Percentiles rank a stretch among this genome's conserved stretches.
These are phyloP conservation scores for Nissolia schottii DNA, from an alignment of 306 rosid species.

Conservation along the genomic window DNA sequence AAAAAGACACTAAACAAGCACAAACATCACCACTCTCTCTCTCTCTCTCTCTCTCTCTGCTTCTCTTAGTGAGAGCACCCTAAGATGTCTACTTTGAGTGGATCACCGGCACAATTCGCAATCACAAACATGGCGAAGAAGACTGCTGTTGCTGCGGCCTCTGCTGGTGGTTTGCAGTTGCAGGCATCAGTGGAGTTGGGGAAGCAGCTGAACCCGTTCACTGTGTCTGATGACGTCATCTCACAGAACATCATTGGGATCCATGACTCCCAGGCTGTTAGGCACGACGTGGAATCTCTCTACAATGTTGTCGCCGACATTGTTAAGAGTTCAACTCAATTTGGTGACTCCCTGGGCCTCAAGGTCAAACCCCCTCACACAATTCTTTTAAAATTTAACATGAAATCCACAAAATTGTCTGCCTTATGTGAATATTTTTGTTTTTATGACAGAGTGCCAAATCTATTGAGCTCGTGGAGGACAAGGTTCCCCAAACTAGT, in stretches of 20 bases:
- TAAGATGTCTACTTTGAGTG: no score
- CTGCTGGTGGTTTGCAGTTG: not conserved
- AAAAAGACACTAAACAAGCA: no score
- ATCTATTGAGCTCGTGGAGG: constrained; percentile 26
- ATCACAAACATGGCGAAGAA: no score
- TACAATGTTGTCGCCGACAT: constrained; percentile 12
- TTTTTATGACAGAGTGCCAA: not conserved
- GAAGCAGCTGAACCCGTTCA: not conserved
- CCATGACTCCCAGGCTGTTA: constrained; percentile 11
- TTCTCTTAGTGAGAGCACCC: no score
- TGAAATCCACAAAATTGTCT: no score
- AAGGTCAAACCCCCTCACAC: constrained; percentile 7
- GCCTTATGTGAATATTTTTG: no score
- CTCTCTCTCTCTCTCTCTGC: no score
- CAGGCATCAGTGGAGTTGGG: not conserved
- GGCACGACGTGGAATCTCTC: constrained; percentile 30
- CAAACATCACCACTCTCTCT: no score
- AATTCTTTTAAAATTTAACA: no score
- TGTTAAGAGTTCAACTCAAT: constrained; percentile 12
- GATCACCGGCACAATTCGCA: no score
- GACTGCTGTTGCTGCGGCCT: not conserved
- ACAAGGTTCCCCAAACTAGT: constrained; percentile 13
- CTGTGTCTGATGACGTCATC: constrained; percentile 13
- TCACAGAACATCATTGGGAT: constrained; percentile 12
- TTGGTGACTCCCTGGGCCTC: constrained; percentile 9